Evolutionary conservation across 345 rosid genomes (phyloP).

Genomic region (Ceriops tagal): DNA sequence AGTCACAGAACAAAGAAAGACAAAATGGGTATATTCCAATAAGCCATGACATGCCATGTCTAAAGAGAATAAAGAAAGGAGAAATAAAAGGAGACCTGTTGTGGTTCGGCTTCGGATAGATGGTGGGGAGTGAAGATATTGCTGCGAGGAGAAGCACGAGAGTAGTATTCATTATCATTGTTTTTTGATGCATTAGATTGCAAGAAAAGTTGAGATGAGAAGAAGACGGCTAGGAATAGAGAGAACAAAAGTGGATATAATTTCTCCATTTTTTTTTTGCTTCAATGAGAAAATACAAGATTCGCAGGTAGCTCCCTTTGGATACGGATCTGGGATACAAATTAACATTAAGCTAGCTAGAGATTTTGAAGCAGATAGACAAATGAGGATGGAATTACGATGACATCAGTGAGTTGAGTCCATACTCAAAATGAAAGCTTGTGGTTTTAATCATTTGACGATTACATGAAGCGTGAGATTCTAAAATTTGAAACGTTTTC

Average conservation of each 20-base stretch:
- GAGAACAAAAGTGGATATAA: conserved; percentile 1
- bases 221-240: conserved; percentile 22
- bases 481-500: conserved; percentile 24
- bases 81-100: conserved; percentile 51
- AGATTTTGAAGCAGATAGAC: conserved; percentile 5
- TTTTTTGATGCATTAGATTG: conserved; percentile 8
- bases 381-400: conserved; percentile 15
- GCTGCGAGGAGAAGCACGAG: conserved; percentile 51
- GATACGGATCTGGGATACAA: not conserved
- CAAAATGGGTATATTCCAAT: not conserved
- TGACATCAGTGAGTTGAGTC: conserved; percentile 37
- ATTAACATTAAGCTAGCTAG: not conserved
- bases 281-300: too few species aligned
- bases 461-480: not conserved
- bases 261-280: conserved; percentile 14
- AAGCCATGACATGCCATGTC: not conserved
- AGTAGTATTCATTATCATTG: conserved; percentile 13
- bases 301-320: too few species aligned
- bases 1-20: not conserved
- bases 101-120: conserved; percentile 61
- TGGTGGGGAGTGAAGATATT: conserved; percentile 42
- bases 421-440: too few species aligned
- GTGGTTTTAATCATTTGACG: too few species aligned
- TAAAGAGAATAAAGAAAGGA: not conserved
- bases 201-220: conserved; percentile 7